Evolutionary conservation across 805 yeast genomes (phyloP), one percentile per base, ranked within the genome.

Genomic region (Barnettozyma pratensis): DNA sequence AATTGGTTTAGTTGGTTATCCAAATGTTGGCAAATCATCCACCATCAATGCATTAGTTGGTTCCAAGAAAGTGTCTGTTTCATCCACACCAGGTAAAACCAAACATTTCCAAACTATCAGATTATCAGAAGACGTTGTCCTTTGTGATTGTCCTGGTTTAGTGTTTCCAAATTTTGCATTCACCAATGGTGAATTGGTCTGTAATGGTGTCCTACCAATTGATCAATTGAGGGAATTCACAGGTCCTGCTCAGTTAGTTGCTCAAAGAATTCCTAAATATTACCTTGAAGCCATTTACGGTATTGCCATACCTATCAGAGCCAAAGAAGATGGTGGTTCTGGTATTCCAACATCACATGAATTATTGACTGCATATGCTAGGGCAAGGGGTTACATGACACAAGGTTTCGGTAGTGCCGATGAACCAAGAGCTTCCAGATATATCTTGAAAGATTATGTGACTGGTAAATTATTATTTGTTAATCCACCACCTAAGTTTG

Each of bases 81-180:
- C 98, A 3, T 77, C 98, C 1, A 94, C 99, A 1, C 99, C 99
- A 11, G 99, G 99, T 72, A 94, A 94, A 66, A 94, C 99, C 11
- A 94, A 94, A 66, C 99, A 94, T 75, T 94, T 94, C 76, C 99
- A 94, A 73, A 94, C 99, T 1, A 91, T 94, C 53, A 79, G 81
- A 62, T 75, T 94, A 41, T 81, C 96, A 1, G 87, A 85, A 45
- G 76, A 85, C 36, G 94, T 94, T 3, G 76, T 90, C 56, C 74
- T 94, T 46, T 94, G 98, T 70, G 99, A 94, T 75, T 94, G 99
- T 74, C 99, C 99, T 2, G 99, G 99, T 77, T 75, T 94, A 53
- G 99, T 94, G 14, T 94, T 94, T 74, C 99, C 99, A 27, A 94
- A 92, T 62, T 94, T 94, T 65, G 98, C 98, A 6, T 87, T 87